phyloP scores from a whole-genome alignment of 2,329 filamentous ascomycete species.

The Paecilomyces niveus region DNA sequence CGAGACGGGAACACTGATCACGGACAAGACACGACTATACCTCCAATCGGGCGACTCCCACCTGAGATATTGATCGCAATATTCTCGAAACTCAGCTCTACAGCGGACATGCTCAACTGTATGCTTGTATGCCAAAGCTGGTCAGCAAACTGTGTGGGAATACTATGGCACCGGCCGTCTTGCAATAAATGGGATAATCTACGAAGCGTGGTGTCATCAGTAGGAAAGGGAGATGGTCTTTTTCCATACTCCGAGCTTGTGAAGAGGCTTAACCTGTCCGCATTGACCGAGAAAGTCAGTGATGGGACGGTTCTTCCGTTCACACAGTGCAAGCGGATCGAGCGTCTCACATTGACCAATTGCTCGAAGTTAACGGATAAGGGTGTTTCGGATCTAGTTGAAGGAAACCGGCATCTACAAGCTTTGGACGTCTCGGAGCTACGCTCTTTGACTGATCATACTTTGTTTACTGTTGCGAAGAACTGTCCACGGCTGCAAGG shows the following conservation, averaged over 20 bases:
- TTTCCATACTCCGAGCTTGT: conserved; percentile 88
- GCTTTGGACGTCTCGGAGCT: conserved; percentile 86
- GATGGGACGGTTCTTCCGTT: conserved; percentile 84
- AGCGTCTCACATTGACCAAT: conserved; percentile 86
- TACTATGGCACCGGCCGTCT: conserved; percentile 89
- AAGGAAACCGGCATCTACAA: conserved; percentile 71
- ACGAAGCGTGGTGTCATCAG: conserved; percentile 69
- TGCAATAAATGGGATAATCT: conserved; percentile 84
- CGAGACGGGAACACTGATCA: conserved; percentile 65
- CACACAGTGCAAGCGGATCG: conserved; percentile 77
- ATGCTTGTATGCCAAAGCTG: conserved; percentile 94
- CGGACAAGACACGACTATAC: conserved; percentile 23
- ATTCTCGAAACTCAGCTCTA: conserved; percentile 72
- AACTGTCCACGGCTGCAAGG: conserved; percentile 84
- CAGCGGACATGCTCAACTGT: conserved; percentile 73
- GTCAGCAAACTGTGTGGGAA: conserved; percentile 85
- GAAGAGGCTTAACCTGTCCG: conserved; percentile 83
- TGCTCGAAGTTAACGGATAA: conserved; percentile 79
- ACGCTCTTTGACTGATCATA: conserved; percentile 71
- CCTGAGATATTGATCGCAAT: conserved; percentile 92
- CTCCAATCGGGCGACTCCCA: conserved; percentile 73
- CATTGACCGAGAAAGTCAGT: conserved; percentile 67
- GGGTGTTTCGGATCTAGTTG: conserved; percentile 71
- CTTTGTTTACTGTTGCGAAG: conserved; percentile 68
- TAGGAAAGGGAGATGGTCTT: conserved; percentile 65